Base-by-base conservation (phyloP, 495 filamentous ascomycete species). In the Daldinia childiae region DNA sequence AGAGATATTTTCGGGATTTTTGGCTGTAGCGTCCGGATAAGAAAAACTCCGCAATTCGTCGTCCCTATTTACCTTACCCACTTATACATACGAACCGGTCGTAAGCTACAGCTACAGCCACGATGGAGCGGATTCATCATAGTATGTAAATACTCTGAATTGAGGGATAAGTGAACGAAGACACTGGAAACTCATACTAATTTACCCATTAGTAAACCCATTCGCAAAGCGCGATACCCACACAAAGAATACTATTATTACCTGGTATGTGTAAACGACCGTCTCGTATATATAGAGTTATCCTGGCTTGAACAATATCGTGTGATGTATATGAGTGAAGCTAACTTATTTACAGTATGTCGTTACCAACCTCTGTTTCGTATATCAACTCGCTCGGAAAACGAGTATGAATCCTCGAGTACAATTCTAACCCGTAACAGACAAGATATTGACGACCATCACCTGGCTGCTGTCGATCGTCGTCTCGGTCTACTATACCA, bases 381-480 rank as follows among this genome's bases (percentile, higher is more conserved):
- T 9, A 11, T 45, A 45, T 17, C 11, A 6, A 21, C 41, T 21
- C 7, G 0, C 6, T 11, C 6, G 1, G 17, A 21, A 45, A 24
- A 19, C 9, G 43, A 48, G 8, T 3, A 14, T 5, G 34, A 29
- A 6, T 38, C 1, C 3, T 21, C 58, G 34, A 54, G 72, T 24
- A 24, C 89, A 43, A 24, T 48, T 57, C 41, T 73, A 30, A 73
- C 57, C n/a, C 34, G n/a, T 5, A 21, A 17, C 24, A 73, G 70
- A 95, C 83, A 91, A 91, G 69, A 76, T 92, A 72, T 77, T 92
- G 41, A 92, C 91, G 6, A 80, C 88, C 17, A 58, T 94, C 38
- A 88, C 90, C 7, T 97, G 91, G 90, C 77, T 91, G 36, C 79
- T 96, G 60, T 84, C 90, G 14, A 79, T 95, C 54, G 74, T 92